phyloP scores from a whole-genome alignment of 257 asterid genomes.

The Solanum medicagineum region DNA sequence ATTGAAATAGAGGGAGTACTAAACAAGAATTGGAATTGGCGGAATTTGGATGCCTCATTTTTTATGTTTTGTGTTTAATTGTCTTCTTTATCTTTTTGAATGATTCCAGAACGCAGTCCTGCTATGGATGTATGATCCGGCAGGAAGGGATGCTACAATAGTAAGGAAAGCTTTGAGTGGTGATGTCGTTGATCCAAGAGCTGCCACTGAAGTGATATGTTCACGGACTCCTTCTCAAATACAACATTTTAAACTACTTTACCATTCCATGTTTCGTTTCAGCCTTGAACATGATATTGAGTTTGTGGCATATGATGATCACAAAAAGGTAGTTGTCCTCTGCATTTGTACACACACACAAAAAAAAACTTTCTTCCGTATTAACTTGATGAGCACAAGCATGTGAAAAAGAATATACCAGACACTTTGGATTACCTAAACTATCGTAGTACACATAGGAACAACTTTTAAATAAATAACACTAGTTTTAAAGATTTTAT shows the following conservation, averaged over 20 bases:
- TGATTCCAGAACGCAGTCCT: slow-evolving; percentile 55
- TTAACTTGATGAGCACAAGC: not conserved
- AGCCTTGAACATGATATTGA: slow-evolving; percentile 77
- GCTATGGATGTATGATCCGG: slow-evolving; percentile 91
- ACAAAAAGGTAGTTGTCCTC: slow-evolving; percentile 37
- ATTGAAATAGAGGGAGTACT: not conserved
- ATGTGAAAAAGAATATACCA: not conserved
- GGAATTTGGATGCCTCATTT: not conserved
- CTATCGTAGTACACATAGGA: not conserved
- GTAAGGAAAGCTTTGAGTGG: slow-evolving; percentile 41
- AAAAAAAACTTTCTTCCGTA: not conserved
- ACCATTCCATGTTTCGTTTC: slow-evolving; percentile 37
- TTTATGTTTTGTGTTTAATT: not conserved
- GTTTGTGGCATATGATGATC: slow-evolving; percentile 52
- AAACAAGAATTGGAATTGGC: not conserved
- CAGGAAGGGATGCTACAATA: slow-evolving; percentile 62
- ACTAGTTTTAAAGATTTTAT: not conserved
- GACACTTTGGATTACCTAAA: not conserved
- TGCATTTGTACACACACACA: not conserved
- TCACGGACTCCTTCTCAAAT: slow-evolving; percentile 85
- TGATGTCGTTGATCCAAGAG: slow-evolving; percentile 35
- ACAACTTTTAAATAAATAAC: not conserved
- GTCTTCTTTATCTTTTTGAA: not conserved
- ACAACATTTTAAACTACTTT: slow-evolving; percentile 60
- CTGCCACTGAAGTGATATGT: slow-evolving; percentile 86